phyloP scores from a whole-genome alignment of 345 rosid genomes.

The Bruguiera parviflora region DNA sequence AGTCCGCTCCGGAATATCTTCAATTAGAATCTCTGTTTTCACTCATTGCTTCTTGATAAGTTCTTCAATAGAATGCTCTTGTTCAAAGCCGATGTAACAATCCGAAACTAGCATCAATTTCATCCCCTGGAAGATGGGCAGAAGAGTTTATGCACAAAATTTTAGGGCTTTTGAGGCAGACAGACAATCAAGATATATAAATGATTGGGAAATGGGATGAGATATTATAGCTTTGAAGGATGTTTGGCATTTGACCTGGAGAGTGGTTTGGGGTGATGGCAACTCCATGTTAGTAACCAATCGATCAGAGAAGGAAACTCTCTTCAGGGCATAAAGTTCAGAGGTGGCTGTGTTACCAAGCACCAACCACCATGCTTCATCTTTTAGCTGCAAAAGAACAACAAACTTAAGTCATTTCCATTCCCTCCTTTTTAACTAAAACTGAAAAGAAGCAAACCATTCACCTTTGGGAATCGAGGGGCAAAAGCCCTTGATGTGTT shows the following conservation, averaged over 20 bases:
- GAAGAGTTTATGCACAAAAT: not conserved
- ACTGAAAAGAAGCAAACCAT: not conserved
- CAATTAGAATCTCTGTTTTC: slow-evolving; percentile 6
- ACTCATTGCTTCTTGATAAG: slow-evolving; percentile 28
- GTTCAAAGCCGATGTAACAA: slow-evolving; percentile 87
- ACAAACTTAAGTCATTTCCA: slow-evolving; percentile 15
- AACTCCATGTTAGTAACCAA: slow-evolving; percentile 68
- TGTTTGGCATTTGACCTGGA: slow-evolving; percentile 47
- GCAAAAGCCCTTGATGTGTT: slow-evolving; percentile 70
- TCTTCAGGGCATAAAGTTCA: slow-evolving; percentile 78
- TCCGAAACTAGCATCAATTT: slow-evolving; percentile 78
- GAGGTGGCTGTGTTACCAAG: slow-evolving; percentile 68
- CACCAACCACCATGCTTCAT: slow-evolving; percentile 97
- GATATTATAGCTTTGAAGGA: not conserved
- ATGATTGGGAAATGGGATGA: not conserved
- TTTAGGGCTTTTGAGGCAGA: not conserved
- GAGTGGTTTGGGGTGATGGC: slow-evolving; percentile 45
- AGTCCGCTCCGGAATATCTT: not conserved
- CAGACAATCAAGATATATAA: not conserved
- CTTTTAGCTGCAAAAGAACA: slow-evolving; percentile 57
- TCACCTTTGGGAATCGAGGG: slow-evolving; percentile 92
- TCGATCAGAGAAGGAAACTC: slow-evolving; percentile 72
- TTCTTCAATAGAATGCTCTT: slow-evolving; percentile 64
- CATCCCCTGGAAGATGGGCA: slow-evolving; percentile 49
- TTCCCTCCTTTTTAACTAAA: not conserved